phyloP scores from a whole-genome alignment of 2,329 filamentous ascomycete genomes.

The Raffaelea arxii region DNA sequence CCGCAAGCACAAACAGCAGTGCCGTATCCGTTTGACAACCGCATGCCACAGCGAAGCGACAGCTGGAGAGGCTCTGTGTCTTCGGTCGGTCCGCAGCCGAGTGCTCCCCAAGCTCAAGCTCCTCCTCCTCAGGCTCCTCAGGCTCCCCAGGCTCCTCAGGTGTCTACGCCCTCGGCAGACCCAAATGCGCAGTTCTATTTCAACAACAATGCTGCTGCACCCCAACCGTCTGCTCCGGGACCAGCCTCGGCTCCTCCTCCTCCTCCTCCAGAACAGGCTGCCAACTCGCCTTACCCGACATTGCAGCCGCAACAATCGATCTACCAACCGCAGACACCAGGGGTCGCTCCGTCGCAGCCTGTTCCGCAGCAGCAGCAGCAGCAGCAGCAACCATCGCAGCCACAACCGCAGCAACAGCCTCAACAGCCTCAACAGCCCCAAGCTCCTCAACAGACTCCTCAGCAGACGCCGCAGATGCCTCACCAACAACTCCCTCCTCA shows the following conservation, averaged over 20 bases:
- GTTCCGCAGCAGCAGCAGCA: slow-evolving; percentile 22
- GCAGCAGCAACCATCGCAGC: slow-evolving; percentile 13
- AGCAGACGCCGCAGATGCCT: slow-evolving; percentile 12
- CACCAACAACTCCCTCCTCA: not conserved
- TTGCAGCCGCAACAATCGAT: slow-evolving; percentile 38
- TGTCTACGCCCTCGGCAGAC: slow-evolving; percentile 32
- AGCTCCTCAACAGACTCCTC: not conserved
- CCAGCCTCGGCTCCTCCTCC: slow-evolving; percentile 16
- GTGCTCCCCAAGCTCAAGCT: slow-evolving; percentile 19
- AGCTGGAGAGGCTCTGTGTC: slow-evolving; percentile 36
- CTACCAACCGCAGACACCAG: slow-evolving; percentile 30
- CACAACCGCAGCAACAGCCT: not conserved
- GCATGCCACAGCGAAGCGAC: slow-evolving; percentile 32
- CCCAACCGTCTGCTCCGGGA: slow-evolving; percentile 19
- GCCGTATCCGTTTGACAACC: slow-evolving; percentile 29
- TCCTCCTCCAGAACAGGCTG: slow-evolving; percentile 18
- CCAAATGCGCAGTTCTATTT: slow-evolving; percentile 51
- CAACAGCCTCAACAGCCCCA: not conserved
- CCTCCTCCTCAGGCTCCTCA: slow-evolving; percentile 13
- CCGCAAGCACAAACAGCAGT: slow-evolving; percentile 34
- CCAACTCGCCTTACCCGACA: slow-evolving; percentile 41
- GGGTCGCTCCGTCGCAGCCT: slow-evolving; percentile 27
- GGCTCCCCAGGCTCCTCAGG: slow-evolving; percentile 21
- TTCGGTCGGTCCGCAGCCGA: slow-evolving; percentile 24
- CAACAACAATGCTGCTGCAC: slow-evolving; percentile 23